phyloP scores from a whole-genome alignment of 2,329 filamentous ascomycete genomes.

The Apiospora kogelbergensis region DNA sequence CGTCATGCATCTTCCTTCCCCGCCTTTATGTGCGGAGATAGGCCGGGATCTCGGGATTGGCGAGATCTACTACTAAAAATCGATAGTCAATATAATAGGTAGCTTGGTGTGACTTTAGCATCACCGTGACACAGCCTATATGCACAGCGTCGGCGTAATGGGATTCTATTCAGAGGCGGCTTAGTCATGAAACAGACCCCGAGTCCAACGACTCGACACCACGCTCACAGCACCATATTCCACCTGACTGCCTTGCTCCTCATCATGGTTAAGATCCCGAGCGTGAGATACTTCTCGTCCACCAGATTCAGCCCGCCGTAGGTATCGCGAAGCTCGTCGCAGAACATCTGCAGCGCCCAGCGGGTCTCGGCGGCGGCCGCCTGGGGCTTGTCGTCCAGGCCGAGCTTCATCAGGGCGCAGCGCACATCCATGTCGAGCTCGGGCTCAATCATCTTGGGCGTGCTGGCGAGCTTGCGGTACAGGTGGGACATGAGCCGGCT shows the following conservation, averaged over 20 bases:
- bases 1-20: constrained; percentile 10
- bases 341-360: constrained; percentile 38
- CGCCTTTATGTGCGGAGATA: constrained; percentile 26
- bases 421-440: constrained; percentile 24
- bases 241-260: constrained; percentile 39
- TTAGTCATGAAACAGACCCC: not conserved
- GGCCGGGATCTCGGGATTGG: constrained; percentile 27
- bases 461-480: constrained; percentile 27
- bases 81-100: too few species aligned
- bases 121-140: not conserved
- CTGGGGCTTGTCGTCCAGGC: constrained; percentile 16
- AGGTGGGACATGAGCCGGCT: constrained; percentile 17
- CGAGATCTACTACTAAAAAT: not conserved
- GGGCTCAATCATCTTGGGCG: constrained; percentile 25
- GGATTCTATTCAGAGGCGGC: not conserved
- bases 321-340: constrained; percentile 30
- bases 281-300: constrained; percentile 38
- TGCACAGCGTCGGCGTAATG: not conserved
- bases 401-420: not conserved
- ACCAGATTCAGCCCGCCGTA: constrained; percentile 38
- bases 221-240: constrained; percentile 37
- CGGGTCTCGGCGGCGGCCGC: constrained; percentile 26
- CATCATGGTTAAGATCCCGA: constrained; percentile 39
- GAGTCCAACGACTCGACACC: not conserved
- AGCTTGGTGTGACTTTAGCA: not conserved